phyloP scores from a whole-genome alignment of 371 early-diverging fungal species.

The Apophysomyces elegans region DNA sequence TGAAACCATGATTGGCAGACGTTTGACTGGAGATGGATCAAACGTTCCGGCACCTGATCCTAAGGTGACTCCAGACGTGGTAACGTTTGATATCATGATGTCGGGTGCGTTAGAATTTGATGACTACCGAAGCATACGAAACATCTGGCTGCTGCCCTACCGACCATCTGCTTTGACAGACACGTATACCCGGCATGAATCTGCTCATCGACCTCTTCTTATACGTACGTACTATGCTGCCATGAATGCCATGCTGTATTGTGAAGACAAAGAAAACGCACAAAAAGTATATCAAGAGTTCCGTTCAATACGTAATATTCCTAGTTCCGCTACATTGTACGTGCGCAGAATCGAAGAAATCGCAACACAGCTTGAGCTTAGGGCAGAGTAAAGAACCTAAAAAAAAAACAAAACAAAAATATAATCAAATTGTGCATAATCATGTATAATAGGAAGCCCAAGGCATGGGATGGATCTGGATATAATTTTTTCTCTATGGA shows the following conservation, averaged over 20 bases:
- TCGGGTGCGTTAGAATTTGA: background rate
- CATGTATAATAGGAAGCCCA: no score
- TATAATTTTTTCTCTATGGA: no score
- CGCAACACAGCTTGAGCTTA: conserved; percentile 6
- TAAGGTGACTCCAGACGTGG: conserved; percentile 3
- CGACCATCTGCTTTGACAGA: background rate
- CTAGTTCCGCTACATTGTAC: conserved; percentile 1
- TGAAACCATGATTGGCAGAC: conserved; percentile 26
- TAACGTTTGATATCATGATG: conserved; percentile 15
- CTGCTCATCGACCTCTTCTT: conserved; percentile 4
- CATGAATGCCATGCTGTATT: conserved; percentile 3
- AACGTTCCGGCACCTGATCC: background rate
- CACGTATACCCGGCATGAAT: conserved; percentile 5
- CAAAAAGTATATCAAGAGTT: conserved; percentile 5
- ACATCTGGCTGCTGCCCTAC: conserved; percentile 2
- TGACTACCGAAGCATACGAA: conserved; percentile 1
- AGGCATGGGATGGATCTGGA: no score
- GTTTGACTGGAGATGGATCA: conserved; percentile 2
- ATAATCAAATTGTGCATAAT: background rate
- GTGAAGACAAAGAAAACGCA: background rate
- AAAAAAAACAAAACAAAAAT: conserved; percentile 1
- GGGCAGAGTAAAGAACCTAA: background rate
- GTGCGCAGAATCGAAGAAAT: conserved; percentile 4
- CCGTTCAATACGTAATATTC: conserved; percentile 4
- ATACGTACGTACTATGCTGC: conserved; percentile 3